Evolutionary conservation across 2,329 filamentous ascomycete genomes (phyloP), one percentile per base, ranked within the genome.

Genomic region (Alternaria postmessia): DNA sequence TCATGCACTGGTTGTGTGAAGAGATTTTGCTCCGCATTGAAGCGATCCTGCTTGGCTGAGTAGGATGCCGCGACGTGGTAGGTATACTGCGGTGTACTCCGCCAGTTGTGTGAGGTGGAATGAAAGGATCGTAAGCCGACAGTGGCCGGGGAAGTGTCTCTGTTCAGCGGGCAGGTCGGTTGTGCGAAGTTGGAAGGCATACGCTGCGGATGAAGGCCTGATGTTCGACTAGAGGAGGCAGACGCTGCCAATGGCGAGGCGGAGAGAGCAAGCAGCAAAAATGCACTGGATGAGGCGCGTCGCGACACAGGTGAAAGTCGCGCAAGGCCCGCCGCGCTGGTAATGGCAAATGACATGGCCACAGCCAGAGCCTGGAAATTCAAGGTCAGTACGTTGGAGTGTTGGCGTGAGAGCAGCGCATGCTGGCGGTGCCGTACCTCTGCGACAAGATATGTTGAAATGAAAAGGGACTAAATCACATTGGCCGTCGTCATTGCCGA

Each of bases 31-130:
- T 71, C 65, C n/a, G 76, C 72, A 42, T 79, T 71, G 67, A 80
- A 77, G 36, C 60, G 68, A 54, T 79, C 63, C 43, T 74, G 71
- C 63, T 80, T 80, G 39, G 78, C 78, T 4, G 75, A 78, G 65
- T 79, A 80, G n/a, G 78, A 78, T 16, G 78, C 76, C 16, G 78
- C 76, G 51, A 80, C 74, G 57, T 76, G 73, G 66, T 79, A 80
- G 48, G 75, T 68, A 62, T 78, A 79, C 34, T 73, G 73, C 12
- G 75, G 68, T 26, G 67, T 61, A 52, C 58, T 68, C 54, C 53
- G 66, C 66, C 70, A 64, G 36, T 59, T 67, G 62, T 71, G 73
- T 32, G 74, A 65, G 54, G 72, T 69, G 6, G 74, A 68, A 59
- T 76, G 71, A 51, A 77, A 72, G 43, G 69, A 70, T 14, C 75